Base-by-base conservation (phyloP, 2,329 filamentous ascomycete species). In the Exophiala alcalophila region DNA sequence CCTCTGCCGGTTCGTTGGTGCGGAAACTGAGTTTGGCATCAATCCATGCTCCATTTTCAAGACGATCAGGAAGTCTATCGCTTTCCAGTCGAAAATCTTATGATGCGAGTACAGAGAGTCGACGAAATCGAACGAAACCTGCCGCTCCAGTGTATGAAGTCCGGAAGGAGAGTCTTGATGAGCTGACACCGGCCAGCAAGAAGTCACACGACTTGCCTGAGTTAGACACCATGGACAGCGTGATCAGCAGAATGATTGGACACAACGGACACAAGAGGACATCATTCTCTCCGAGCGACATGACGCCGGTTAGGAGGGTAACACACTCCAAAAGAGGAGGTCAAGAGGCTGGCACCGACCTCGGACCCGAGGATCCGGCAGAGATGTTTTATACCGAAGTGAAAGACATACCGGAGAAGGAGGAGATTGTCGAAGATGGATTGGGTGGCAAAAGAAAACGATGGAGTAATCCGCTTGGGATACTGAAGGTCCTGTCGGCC, bases 1-100 rank as follows among this genome's bases (percentile, higher is more conserved):
- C 78, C 27, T 88, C 84, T n/a, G 86, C 89, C 9, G 88, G 86
- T 24, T 86, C 86, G 1, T 79, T 95, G 59, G 94, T 95, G 69
- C 78, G 89, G 38, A 94, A 90, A 61, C 75, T 96, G 50, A 94
- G 86, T 64, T 83, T 87, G 58, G 83, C 84, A 34, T 89, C 83
- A 61, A 84, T 92, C 52, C 77, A 85, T 10, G 83, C 78, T 53
- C 84, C 84, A 33, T 90, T 94, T 59, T 77, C 79, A 25, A 85
- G 83, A 55, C 79, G 84, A 44, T 84, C 85, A 1, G 73, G 71
- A 26, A 86, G 82, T 52, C 56, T 73, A 31, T 65, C 67, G 11
- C 67, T 62, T 40, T 52, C 68, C 24, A 53, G 40, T 24, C 47
- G 44, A 23, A 54, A 53, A 40, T 52, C 55, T 20, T 50, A 49